A percentile compares a stretch with the other conserved stretches of the same genome.
phyloP scores from a whole-genome alignment of 2,329 filamentous ascomycete species.

The Penicillium psychrosexuale region DNA sequence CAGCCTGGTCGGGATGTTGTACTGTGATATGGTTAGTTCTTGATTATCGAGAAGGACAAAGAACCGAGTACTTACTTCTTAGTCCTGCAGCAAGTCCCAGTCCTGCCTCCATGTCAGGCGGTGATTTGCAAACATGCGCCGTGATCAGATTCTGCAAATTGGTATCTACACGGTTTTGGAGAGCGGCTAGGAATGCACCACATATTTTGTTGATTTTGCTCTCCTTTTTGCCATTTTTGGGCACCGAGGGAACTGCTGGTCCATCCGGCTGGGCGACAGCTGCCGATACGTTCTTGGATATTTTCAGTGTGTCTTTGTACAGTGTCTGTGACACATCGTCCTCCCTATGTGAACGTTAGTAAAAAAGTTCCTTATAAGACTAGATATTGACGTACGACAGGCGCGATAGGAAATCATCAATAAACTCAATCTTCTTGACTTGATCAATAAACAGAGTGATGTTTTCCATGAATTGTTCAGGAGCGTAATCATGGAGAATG shows the following conservation, averaged over 20 bases:
- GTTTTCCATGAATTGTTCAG: conserved; percentile 75
- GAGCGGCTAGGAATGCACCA: conserved; percentile 70
- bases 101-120: conserved; percentile 84
- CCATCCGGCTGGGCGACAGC: conserved; percentile 26
- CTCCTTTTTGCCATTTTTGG: conserved; percentile 23
- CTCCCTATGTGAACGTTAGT: conserved; percentile 51
- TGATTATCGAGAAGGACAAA: background rate
- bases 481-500: conserved; percentile 90
- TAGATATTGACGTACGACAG: conserved; percentile 58
- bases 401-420: conserved; percentile 88
- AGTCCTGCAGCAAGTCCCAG: conserved; percentile 74
- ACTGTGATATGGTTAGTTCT: conserved; percentile 35
- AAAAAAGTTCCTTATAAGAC: conserved; percentile 9
- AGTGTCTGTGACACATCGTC: conserved; percentile 93
- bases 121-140: conserved; percentile 87
- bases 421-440: conserved; percentile 72
- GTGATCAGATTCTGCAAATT: conserved; percentile 90
- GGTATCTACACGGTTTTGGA: conserved; percentile 60
- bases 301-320: conserved; percentile 78
- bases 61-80: conserved; percentile 38
- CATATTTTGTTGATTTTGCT: conserved; percentile 85
- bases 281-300: conserved; percentile 30
- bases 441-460: conserved; percentile 78
- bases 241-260: conserved; percentile 6
- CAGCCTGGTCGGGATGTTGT: conserved; percentile 68